Evolutionary conservation across 1,284 basidiomycete species (phyloP).

Genomic region (Fomitopsis pinicola): DNA sequence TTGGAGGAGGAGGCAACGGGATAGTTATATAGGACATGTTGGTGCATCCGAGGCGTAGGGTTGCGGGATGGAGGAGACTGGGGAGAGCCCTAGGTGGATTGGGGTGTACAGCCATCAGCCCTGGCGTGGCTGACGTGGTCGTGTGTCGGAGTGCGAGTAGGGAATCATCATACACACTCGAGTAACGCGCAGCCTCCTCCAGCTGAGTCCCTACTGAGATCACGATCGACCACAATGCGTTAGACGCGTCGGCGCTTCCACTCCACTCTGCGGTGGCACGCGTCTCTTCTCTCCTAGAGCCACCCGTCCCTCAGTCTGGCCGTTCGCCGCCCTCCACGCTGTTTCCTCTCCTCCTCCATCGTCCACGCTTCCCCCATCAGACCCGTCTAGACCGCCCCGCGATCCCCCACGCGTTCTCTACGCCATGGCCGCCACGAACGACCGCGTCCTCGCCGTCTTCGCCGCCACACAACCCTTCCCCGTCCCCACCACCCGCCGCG

Average conservation of each 20-base stretch:
- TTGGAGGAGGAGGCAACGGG: conserved; percentile 2
- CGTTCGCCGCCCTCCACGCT: not conserved
- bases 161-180: no score
- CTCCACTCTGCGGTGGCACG: not conserved
- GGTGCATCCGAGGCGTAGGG: not conserved
- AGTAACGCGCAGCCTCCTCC: not conserved
- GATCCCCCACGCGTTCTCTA: not conserved
- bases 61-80: not conserved
- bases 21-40: not conserved
- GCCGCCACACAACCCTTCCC: conserved; percentile 47
- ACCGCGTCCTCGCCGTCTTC: conserved; percentile 52
- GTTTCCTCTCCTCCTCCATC: not conserved
- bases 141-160: no score
- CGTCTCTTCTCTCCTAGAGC: no score
- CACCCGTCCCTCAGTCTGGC: not conserved
- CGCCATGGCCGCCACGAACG: conserved; percentile 29
- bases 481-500: conserved; percentile 51
- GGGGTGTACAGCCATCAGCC: not conserved
- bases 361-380: not conserved
- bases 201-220: not conserved
- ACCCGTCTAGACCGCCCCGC: not conserved
- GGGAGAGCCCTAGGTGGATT: not conserved
- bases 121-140: no score
- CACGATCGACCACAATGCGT: not conserved
- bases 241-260: not conserved